phyloP scores from a whole-genome alignment of 1,284 basidiomycete species.

The Fomitopsis palustris region DNA sequence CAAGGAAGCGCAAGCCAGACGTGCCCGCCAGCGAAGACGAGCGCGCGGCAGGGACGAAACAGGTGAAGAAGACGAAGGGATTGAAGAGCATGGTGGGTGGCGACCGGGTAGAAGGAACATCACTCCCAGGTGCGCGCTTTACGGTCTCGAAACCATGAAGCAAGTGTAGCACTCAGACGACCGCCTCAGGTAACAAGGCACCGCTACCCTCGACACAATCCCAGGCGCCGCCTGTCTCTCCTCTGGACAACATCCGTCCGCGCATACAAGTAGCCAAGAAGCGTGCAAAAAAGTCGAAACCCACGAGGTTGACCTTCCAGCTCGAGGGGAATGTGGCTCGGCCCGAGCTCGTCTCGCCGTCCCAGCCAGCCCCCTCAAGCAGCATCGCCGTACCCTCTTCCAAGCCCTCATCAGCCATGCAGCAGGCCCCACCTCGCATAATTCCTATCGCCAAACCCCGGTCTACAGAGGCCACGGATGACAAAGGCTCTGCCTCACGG shows the following conservation, averaged over 20 bases:
- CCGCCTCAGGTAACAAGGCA: background rate
- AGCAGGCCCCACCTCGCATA: background rate
- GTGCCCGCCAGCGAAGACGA: conserved; percentile 1
- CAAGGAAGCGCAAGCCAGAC: conserved; percentile 5
- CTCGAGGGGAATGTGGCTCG: background rate
- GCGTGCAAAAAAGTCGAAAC: background rate
- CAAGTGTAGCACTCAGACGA: background rate
- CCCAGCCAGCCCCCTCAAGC: background rate
- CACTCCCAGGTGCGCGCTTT: background rate
- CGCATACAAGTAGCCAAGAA: conserved; percentile 1
- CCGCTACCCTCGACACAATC: background rate
- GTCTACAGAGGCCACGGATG: background rate
- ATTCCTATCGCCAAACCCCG: background rate
- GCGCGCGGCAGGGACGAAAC: background rate
- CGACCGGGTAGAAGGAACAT: background rate
- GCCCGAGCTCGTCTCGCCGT: background rate
- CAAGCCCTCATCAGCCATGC: background rate
- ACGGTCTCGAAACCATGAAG: background rate
- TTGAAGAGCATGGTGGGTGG: background rate
- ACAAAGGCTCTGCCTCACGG: background rate
- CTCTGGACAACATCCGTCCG: background rate
- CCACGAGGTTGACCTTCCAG: background rate
- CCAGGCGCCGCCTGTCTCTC: background rate
- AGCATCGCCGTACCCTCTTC: background rate
- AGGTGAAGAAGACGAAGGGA: background rate